These are phyloP conservation scores for Xylaria palmicola DNA, from an alignment of 495 filamentous ascomycete species.

Conservation along the genomic window DNA sequence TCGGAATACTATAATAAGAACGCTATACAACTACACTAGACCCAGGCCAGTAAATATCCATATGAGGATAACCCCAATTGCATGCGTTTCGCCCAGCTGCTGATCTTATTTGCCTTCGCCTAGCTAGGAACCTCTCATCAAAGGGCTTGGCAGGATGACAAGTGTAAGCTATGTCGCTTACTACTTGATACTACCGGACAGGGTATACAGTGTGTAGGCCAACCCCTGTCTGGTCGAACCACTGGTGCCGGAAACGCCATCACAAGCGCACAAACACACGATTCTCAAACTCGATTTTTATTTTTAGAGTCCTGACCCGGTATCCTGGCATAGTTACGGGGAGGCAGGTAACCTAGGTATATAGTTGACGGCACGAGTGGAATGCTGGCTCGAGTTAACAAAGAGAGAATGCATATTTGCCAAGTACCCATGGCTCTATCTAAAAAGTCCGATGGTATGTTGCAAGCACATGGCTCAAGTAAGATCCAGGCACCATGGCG, in stretches of 20 bases:
- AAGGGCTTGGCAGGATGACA: slow-evolving; percentile 11
- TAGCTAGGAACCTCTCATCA: not conserved
- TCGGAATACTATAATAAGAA: slow-evolving; percentile 15
- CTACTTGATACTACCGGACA: not conserved
- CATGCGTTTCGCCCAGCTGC: not conserved
- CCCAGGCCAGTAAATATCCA: not conserved
- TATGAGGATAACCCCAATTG: not conserved
- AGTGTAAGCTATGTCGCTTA: slow-evolving; percentile 13
- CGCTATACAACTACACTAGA: not conserved
- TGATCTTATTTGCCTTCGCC: slow-evolving; percentile 8
- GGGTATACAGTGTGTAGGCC: not conserved
- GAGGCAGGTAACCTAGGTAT: not conserved
- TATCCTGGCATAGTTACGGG: not conserved
- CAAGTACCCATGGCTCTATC: too few species aligned
- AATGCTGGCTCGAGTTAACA: too few species aligned
- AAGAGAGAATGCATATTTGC: too few species aligned
- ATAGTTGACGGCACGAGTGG: too few species aligned
- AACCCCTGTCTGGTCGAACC: slow-evolving; percentile 3
- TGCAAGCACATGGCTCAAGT: too few species aligned
- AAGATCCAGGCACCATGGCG: not conserved
- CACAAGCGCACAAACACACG: not conserved
- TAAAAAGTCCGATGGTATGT: too few species aligned
- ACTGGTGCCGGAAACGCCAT: slow-evolving; percentile 1
- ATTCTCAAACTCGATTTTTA: slow-evolving; percentile 5
- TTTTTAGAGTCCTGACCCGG: slow-evolving; percentile 11